Conservation (phyloP, 2,329 filamentous ascomycete species). For the Hymenoscyphus salicellus region DNA sequence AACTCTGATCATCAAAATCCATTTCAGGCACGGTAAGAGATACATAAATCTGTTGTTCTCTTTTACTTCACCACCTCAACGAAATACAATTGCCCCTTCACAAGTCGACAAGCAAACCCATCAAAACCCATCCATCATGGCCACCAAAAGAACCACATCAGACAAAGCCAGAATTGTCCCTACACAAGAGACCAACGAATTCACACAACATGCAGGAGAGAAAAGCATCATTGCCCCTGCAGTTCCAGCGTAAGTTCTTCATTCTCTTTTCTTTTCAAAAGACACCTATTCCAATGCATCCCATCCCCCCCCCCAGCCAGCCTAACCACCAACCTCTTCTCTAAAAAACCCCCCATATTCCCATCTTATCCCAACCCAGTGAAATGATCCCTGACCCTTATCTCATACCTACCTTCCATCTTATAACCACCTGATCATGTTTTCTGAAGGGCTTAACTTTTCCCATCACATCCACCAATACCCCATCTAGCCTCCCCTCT, state of each 20-base stretch:
- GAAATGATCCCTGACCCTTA: too few species aligned
- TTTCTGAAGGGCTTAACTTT: too few species aligned
- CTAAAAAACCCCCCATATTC: too few species aligned
- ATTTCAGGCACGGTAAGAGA: background rate
- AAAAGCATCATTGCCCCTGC: constrained; percentile 77
- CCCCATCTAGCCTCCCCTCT: too few species aligned
- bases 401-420: too few species aligned
- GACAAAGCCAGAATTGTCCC: constrained; percentile 53
- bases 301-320: background rate
- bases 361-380: constrained; percentile 17
- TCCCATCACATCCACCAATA: too few species aligned
- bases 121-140: constrained; percentile 48
- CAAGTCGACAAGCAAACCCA: background rate
- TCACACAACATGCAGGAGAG: constrained; percentile 43
- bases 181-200: constrained; percentile 26
- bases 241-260: constrained; percentile 67
- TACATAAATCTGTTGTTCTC: background rate
- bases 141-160: constrained; percentile 64
- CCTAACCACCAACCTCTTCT: background rate
- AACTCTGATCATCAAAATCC: background rate
- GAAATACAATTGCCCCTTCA: background rate
- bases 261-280: background rate
- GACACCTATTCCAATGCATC: constrained; percentile 1
- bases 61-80: background rate
- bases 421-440: too few species aligned